phyloP scores from a whole-genome alignment of 352 stramenopile genomes.

The Stramenopiles sp. region DNA sequence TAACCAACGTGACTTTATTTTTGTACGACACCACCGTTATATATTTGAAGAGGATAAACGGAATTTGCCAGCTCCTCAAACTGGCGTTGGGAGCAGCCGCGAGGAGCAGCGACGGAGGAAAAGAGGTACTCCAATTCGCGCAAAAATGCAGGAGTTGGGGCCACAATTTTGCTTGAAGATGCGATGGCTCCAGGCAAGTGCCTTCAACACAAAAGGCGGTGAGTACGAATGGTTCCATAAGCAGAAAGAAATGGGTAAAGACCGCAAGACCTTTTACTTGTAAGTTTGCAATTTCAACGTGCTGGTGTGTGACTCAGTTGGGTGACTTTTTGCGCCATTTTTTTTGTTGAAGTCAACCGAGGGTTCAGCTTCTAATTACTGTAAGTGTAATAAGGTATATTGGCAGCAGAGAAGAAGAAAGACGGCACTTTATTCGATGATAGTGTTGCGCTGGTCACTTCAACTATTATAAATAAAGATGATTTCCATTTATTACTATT shows the following conservation, averaged over 20 bases:
- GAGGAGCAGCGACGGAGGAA: conserved; percentile 45
- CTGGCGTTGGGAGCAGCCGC: conserved; percentile 12
- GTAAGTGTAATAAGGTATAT: too few species aligned
- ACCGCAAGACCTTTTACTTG: conserved; percentile 85
- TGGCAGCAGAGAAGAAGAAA: too few species aligned
- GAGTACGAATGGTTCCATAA: conserved; percentile 99
- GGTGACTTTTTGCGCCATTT: too few species aligned
- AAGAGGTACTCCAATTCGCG: neutral
- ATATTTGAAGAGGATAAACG: conserved; percentile 73
- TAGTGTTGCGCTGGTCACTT: too few species aligned
- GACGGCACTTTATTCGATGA: too few species aligned
- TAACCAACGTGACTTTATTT: conserved; percentile 99
- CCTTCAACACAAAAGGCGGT: conserved; percentile 95
- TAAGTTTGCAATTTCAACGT: conserved; percentile 34
- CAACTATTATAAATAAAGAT: too few species aligned
- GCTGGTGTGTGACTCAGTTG: conserved; percentile 32
- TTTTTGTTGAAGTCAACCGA: too few species aligned
- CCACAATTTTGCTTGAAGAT: conserved; percentile 98
- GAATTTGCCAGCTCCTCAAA: conserved; percentile 12
- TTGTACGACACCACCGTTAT: conserved; percentile 96
- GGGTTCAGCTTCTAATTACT: too few species aligned
- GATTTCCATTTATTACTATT: too few species aligned
- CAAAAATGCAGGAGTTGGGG: conserved; percentile 88
- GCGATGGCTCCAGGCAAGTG: conserved; percentile 90
- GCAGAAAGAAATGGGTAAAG: conserved; percentile 94